Percentiles rank a stretch among this genome's conserved stretches.
phyloP scores from a whole-genome alignment of 2,329 filamentous ascomycete genomes.

The Triangularia setosa region DNA sequence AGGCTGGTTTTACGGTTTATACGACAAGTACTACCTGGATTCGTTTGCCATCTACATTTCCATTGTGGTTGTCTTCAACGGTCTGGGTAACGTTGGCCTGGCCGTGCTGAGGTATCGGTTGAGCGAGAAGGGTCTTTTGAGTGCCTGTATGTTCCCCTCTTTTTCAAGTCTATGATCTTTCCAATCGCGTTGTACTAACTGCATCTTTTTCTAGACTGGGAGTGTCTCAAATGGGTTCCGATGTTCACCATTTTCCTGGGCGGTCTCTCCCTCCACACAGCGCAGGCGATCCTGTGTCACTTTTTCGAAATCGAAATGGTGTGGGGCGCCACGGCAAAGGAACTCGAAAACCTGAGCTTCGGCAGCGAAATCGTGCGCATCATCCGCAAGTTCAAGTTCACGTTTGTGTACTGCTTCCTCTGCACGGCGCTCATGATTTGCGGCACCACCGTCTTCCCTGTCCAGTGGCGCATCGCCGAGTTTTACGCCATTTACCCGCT shows the following conservation, averaged over 20 bases:
- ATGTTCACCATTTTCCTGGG: constrained; percentile 39
- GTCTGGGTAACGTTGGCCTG: constrained; percentile 56
- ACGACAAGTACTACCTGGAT: constrained; percentile 65
- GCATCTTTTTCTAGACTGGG: constrained; percentile 37
- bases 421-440: constrained; percentile 46
- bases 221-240: constrained; percentile 59
- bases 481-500: constrained; percentile 60
- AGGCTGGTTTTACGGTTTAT: constrained; percentile 65
- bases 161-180: background rate
- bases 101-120: constrained; percentile 61
- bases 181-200: constrained; percentile 2
- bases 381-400: constrained; percentile 53
- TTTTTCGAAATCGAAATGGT: constrained; percentile 42
- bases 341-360: constrained; percentile 54
- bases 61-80: constrained; percentile 62
- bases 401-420: constrained; percentile 47
- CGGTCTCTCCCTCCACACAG: constrained; percentile 41
- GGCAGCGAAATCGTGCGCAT: constrained; percentile 53
- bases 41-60: constrained; percentile 62
- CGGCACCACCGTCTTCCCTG: constrained; percentile 42
- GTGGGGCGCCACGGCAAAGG: constrained; percentile 57
- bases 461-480: constrained; percentile 52
- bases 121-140: constrained; percentile 48
- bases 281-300: constrained; percentile 39
- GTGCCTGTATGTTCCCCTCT: constrained; percentile 19